Evolutionary conservation across 2,329 filamentous ascomycete species (phyloP), one percentile per base, ranked within the genome.

Genomic region (Colletotrichum truncatum): DNA sequence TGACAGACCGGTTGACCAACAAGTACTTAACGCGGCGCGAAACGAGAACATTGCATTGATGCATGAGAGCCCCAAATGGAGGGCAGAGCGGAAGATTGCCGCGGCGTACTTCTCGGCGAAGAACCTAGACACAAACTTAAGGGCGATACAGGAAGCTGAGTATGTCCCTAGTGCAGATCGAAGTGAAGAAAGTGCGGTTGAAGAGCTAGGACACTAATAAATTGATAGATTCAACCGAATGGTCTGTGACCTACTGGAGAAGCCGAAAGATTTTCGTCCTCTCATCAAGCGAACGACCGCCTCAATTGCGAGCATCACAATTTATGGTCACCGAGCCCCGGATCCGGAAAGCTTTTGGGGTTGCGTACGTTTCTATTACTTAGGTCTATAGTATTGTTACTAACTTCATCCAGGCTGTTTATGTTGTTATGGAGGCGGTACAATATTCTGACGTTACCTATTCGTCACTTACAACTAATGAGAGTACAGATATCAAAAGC

Each of bases 31-130:
- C 28, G n/a, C 46, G 1, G 23, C 34, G n/a, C n/a, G 18, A 16
- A 25, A 25, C 8, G 56, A 64, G 12, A 64, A 64, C 2, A 38
- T 26, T 4, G 39, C 56, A 16, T 3, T 84, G 4, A 83, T 85
- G 78, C 71, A 82, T 36, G 82, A 84, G 48, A 79, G 80, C 0
- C 72, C 77, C 12, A 74, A 71, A 16, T 86, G 84, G 84, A 74
- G 81, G 6, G 74, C 68, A 4, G 76, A 79, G n/a, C 76, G 84
- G n/a, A 82, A 80, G 62, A 68, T 83, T 3, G 71, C 83, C 6
- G 80, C 84, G 57, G 78, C 82, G 52, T 73, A 78, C 59, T 77
- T 84, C 49, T 83, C 77, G 70, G 82, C 84, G 69, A 74, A 72
- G 11, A 76, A 79, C 64, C 74, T 80, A 14, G 80, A 84, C 34